Base-by-base conservation (phyloP, 768 basidiomycete genomes). In the Boletus rubropictus region DNA sequence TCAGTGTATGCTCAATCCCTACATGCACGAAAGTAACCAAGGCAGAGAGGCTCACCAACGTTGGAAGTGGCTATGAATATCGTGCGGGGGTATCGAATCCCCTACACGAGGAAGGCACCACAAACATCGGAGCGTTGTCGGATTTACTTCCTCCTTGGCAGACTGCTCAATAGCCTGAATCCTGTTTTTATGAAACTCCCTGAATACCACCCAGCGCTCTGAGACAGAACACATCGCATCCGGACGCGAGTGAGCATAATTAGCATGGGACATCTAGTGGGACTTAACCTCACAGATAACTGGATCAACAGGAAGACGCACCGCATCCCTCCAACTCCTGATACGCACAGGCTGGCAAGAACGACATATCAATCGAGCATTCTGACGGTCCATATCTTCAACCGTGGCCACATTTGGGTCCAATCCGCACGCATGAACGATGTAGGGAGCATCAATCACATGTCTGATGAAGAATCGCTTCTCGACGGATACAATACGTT, bases 281-380 rank as follows among this genome's bases (percentile, higher is more conserved):
- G 4, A 7, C 39, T 40, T 7, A 29, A 17, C 32, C 7, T 20
- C 20, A 22, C 7, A 8, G 11, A 20, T 17, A 7, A 7, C 10
- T 29, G 11, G 31, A 6, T 27, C 12, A 6, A 28, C n/a, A 7
- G 18, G 28, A 38, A 32, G 29, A 43, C 42, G 21, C 4, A 49
- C 48, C 5, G 42, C 48, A 20, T 38, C 42, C 42, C 31, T 43
- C 48, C 42, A 49, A 12, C 10, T 39, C 11, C n/a, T 17, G n/a
- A 7, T 17, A 11, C 1, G 6, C 6, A 1, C 5, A 39, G 1
- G 4, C 38, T 3, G 5, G 48, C 48, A 44, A 17, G 4, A 24
- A 11, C 11, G 15, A 20, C 42, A 49, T 7, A 5, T 38, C 9
- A 49, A 2, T 21, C 36, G 36, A 25, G 48, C 36, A 20, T 47